phyloP scores from a whole-genome alignment of 257 asterid species.

The Lithospermum erythrorhizon region DNA sequence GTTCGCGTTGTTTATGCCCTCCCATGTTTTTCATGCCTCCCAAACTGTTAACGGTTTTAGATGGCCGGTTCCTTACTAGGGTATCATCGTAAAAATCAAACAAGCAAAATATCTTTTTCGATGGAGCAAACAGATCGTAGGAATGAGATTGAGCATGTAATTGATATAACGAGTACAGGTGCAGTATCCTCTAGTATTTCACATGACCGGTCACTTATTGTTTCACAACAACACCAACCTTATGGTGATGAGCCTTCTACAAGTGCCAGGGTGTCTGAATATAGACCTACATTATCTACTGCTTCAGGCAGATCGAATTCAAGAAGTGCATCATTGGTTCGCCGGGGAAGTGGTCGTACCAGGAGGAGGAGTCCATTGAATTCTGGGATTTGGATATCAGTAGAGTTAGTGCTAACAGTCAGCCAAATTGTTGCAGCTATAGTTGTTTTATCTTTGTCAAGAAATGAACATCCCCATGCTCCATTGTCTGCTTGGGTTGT shows the following conservation, averaged over 20 bases:
- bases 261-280: constrained; percentile 38
- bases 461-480: constrained; percentile 68
- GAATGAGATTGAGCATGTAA: constrained; percentile 36
- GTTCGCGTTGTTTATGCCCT: constrained; percentile 14
- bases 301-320: constrained; percentile 40
- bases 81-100: constrained; percentile 43
- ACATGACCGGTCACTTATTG: constrained; percentile 36
- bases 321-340: constrained; percentile 46
- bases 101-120: constrained; percentile 35
- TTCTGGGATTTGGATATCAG: constrained; percentile 75
- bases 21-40: constrained; percentile 38
- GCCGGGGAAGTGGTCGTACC: constrained; percentile 53
- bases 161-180: constrained; percentile 54
- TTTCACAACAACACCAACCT: constrained; percentile 31
- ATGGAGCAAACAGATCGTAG: constrained; percentile 54
- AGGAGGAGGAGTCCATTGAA: constrained; percentile 79
- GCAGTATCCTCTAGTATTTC: constrained; percentile 42
- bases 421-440: constrained; percentile 81
- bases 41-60: constrained; percentile 29
- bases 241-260: constrained; percentile 53
- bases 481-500: constrained; percentile 71
- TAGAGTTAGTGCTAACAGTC: constrained; percentile 59
- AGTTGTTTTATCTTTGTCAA: constrained; percentile 59
- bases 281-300: constrained; percentile 42
- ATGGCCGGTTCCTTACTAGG: constrained; percentile 60